Conservation (phyloP, 2,329 filamentous ascomycete species). For the Pseudocercospora macadamiae region DNA sequence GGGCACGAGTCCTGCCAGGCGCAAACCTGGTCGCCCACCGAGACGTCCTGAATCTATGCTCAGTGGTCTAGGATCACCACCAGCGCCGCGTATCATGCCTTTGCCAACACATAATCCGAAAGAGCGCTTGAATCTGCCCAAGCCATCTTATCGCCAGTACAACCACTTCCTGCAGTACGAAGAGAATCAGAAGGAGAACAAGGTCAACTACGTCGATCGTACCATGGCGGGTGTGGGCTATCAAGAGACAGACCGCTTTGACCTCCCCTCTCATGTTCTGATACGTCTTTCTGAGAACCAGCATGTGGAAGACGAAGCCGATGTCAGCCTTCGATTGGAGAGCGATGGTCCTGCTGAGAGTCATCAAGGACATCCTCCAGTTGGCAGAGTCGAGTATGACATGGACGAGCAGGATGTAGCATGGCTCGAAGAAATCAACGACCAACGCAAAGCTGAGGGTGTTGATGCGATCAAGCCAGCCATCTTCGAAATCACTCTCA, state of each 20-base stretch:
- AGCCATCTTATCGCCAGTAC: constrained; percentile 74
- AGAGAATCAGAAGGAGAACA: constrained; percentile 80
- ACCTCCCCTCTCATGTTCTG: constrained; percentile 73
- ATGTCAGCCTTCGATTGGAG: constrained; percentile 54
- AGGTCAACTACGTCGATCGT: constrained; percentile 85
- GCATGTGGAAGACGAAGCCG: constrained; percentile 65
- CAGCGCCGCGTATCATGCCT: constrained; percentile 70
- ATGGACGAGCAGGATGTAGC: constrained; percentile 99
- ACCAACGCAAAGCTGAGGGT: constrained; percentile 70
- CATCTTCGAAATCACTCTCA: constrained; percentile 96
- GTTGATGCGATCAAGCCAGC: constrained; percentile 86
- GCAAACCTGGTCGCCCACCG: constrained; percentile 67
- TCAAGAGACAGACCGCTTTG: constrained; percentile 89
- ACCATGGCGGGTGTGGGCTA: constrained; percentile 96
- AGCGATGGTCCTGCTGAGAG: constrained; percentile 60
- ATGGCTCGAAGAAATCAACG: constrained; percentile 87
- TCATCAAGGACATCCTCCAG: constrained; percentile 50
- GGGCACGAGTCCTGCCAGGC: constrained; percentile 42
- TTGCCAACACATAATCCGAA: constrained; percentile 78
- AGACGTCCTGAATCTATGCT: constrained; percentile 65
- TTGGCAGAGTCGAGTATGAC: constrained; percentile 93
- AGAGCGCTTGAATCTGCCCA: constrained; percentile 76
- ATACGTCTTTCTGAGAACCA: constrained; percentile 65
- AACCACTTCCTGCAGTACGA: constrained; percentile 81
- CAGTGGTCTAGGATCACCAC: constrained; percentile 61